A percentile compares a stretch with the other conserved stretches of the same genome.
phyloP scores from a whole-genome alignment of 177 flowering plant genomes.

The Telopea speciosissima region DNA sequence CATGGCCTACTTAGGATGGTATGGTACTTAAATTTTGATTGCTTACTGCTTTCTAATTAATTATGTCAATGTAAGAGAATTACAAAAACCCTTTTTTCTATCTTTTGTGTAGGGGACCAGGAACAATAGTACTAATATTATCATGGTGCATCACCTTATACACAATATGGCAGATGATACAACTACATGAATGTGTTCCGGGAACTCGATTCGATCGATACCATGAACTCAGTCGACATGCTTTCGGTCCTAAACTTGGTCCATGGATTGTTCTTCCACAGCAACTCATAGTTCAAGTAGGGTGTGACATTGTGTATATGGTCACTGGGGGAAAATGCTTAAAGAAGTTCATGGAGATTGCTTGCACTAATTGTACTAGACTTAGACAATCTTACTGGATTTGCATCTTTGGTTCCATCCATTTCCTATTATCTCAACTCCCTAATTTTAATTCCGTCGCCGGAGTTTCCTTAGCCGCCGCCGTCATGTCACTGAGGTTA shows the following conservation, averaged over 20 bases:
- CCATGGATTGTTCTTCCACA: conserved; percentile 88
- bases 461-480: conserved; percentile 79
- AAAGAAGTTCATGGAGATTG: conserved; percentile 70
- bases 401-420: conserved; percentile 67
- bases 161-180: conserved; percentile 87
- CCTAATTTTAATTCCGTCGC: conserved; percentile 85
- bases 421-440: conserved; percentile 80
- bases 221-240: conserved; percentile 61
- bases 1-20: conserved; percentile 93
- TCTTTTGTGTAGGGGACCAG: conserved; percentile 71
- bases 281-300: conserved; percentile 82
- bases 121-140: conserved; percentile 43
- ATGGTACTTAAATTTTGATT: conserved; percentile 1
- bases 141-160: conserved; percentile 84
- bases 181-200: conserved; percentile 78
- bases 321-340: conserved; percentile 90
- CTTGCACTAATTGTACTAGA: conserved; percentile 51
- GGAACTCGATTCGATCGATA: conserved; percentile 87
- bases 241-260: conserved; percentile 74
- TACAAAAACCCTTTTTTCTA: background rate
- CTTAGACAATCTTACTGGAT: conserved; percentile 78
- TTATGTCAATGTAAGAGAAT: background rate
- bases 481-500: conserved; percentile 89
- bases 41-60: too few species aligned
- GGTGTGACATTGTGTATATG: conserved; percentile 86